Evolutionary conservation across 148 eudicot species (phyloP).

Genomic region (Silene latifolia): DNA sequence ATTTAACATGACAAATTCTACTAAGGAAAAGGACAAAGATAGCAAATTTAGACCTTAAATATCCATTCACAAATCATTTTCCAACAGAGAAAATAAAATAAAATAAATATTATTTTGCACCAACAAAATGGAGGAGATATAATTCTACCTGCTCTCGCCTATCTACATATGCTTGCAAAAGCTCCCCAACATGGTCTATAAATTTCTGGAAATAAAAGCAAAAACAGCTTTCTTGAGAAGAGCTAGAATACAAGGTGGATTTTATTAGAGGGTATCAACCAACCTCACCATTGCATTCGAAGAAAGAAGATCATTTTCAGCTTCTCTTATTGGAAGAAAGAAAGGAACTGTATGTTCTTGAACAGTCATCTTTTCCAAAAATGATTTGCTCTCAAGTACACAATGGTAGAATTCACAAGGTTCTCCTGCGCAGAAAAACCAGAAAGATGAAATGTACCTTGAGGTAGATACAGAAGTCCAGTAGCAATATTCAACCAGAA

Average conservation of each 20-base stretch:
- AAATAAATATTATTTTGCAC: no score
- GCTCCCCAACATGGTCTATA: conserved; percentile 87
- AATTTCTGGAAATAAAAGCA: conserved; percentile 61
- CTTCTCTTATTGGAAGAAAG: conserved; percentile 88
- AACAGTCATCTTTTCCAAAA: conserved; percentile 97
- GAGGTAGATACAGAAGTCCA: conserved; percentile 9
- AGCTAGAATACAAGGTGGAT: conserved; percentile 5
- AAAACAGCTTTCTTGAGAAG: conserved; percentile 11
- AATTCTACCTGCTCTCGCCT: conserved; percentile 83
- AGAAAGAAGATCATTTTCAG: conserved; percentile 86
- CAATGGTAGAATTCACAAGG: conserved; percentile 86
- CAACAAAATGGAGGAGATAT: not conserved
- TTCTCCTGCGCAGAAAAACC: conserved; percentile 57
- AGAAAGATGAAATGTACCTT: conserved; percentile 6
- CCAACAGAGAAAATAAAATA: not conserved
- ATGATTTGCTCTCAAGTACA: conserved; percentile 96
- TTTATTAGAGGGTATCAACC: conserved; percentile 28
- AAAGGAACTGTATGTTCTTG: conserved; percentile 95
- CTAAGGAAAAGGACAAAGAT: not conserved
- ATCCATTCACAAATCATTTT: not conserved
- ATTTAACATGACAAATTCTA: not conserved
- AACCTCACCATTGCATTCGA: conserved; percentile 96
- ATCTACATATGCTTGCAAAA: conserved; percentile 93
- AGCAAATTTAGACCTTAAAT: not conserved
- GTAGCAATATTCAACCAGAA: not conserved